phyloP scores from a whole-genome alignment of 768 basidiomycete genomes.

The Kwoniella dendrophila region DNA sequence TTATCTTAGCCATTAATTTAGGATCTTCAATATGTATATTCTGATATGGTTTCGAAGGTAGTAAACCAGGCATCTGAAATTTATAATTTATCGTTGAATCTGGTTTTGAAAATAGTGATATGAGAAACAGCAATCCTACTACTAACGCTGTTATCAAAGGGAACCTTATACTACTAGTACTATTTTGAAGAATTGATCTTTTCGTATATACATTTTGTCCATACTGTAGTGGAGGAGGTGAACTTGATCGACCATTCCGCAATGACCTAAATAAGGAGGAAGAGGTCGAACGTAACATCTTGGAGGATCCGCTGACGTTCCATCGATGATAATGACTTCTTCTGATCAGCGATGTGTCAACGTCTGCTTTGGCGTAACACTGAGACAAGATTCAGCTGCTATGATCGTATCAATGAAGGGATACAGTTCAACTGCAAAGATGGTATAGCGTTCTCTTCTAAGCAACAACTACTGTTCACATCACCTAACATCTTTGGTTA shows the following conservation, averaged over 20 bases:
- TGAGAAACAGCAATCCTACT: constrained; percentile 14
- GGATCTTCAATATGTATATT: constrained; percentile 7
- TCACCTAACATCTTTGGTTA: too few species aligned
- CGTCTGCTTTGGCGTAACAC: too few species aligned
- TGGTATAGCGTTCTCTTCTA: too few species aligned
- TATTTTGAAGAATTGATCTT: neutral
- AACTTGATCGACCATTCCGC: neutral
- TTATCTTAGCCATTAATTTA: neutral
- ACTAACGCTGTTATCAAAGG: neutral
- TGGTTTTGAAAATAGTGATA: constrained; percentile 24
- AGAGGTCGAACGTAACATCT: constrained; percentile 12
- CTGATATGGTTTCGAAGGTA: constrained; percentile 24
- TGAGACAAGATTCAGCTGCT: too few species aligned
- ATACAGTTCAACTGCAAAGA: too few species aligned
- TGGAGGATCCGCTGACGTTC: too few species aligned
- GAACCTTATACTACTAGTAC: constrained; percentile 2
- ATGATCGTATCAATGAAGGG: too few species aligned
- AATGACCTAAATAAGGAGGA: constrained; percentile 9
- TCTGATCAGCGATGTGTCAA: too few species aligned
- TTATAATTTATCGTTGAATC: constrained; percentile 8
- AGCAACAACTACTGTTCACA: too few species aligned
- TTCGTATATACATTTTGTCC: neutral
- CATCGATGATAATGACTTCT: too few species aligned
- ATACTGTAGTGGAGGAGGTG: neutral
- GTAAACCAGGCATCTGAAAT: constrained; percentile 35